Base-by-base conservation (phyloP, 371 early-diverging fungal genomes). In the Syncephalastrum contaminatum region DNA sequence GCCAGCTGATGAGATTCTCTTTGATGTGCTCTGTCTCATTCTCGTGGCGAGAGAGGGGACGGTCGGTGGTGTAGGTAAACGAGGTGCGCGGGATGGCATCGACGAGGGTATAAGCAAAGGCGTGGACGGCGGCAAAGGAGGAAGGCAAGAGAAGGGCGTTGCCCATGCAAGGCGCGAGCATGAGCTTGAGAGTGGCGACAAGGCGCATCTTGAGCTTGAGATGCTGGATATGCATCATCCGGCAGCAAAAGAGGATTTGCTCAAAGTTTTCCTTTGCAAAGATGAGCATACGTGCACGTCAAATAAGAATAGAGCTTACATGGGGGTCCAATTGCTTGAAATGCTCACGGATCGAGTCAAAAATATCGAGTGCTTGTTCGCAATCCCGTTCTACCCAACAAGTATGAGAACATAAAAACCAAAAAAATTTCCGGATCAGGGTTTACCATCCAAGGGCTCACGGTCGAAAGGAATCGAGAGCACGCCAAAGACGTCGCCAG, bases 231-330 rank as follows among this genome's bases (percentile, higher is more conserved):
- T 48, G 12, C 39, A 44, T 40, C 14, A 25, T 6, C 39, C 69
- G 63, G 45, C 74, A 70, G 25, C 72, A 74, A 59, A 76, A 81
- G 2, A 69, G 48, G 7, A 76, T 48, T 46, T 64, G 69, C 43
- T 70, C 71, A 62, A 78, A 74, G 21, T 72, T 72, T 64, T 81
- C 78, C 78, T 80, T 43, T 39, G 36, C 16, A 43, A 8, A 14
- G 46, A 42, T 24, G 8, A 43, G 16, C 13, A 6, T 3, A 36
- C 22, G n/a, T 6, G 16, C 18, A 25, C 16, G 30, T 24, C 18
- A 4, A 57, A 50, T 49, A 19, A 47, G 39, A 24, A 20, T 4
- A 48, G 40, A 24, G 2, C 62, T 60, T 72, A 80, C 80, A 27
- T 62, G 55, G 1, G 67, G 51, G 54, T 73, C 68, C 5, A 70